Percentiles rank a stretch among this genome's conserved stretches.
phyloP scores from a whole-genome alignment of 2,329 filamentous ascomycete genomes.

The Scorias spongiosa region DNA sequence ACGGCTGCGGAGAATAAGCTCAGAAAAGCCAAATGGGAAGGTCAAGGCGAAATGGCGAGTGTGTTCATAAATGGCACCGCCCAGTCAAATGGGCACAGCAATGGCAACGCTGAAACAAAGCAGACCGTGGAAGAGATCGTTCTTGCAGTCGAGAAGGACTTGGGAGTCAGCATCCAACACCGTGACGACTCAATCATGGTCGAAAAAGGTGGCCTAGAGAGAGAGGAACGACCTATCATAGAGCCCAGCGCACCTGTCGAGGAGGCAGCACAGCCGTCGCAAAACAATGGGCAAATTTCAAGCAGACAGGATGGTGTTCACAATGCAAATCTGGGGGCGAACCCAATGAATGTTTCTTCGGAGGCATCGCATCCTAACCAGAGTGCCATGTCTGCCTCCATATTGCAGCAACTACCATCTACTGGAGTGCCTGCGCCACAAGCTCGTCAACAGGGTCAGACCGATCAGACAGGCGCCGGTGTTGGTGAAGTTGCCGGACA shows the following conservation, averaged over 20 bases:
- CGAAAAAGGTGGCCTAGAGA: constrained; percentile 21
- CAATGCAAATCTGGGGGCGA: not conserved
- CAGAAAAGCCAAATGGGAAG: constrained; percentile 45
- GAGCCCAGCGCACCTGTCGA: not conserved
- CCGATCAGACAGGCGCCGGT: not conserved
- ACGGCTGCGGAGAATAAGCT: constrained; percentile 63
- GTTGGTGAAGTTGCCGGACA: not conserved
- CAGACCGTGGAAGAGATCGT: constrained; percentile 58
- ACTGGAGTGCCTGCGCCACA: constrained; percentile 1
- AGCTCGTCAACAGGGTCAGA: not conserved
- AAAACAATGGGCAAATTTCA: constrained; percentile 17
- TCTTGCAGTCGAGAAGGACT: constrained; percentile 53
- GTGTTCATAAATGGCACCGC: constrained; percentile 36
- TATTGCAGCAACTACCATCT: not conserved
- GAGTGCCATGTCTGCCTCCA: not conserved
- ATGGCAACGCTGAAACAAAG: constrained; percentile 15
- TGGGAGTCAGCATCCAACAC: constrained; percentile 47
- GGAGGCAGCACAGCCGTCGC: not conserved
- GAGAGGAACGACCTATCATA: constrained; percentile 7
- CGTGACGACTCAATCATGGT: constrained; percentile 16
- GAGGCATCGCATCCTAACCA: constrained; percentile 2
- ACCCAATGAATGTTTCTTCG: constrained; percentile 24
- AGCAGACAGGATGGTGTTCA: constrained; percentile 31
- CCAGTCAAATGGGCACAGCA: constrained; percentile 21
- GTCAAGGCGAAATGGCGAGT: constrained; percentile 15